Conservation (phyloP, 257 asterid species). For the Nicotiana noctiflora region DNA sequence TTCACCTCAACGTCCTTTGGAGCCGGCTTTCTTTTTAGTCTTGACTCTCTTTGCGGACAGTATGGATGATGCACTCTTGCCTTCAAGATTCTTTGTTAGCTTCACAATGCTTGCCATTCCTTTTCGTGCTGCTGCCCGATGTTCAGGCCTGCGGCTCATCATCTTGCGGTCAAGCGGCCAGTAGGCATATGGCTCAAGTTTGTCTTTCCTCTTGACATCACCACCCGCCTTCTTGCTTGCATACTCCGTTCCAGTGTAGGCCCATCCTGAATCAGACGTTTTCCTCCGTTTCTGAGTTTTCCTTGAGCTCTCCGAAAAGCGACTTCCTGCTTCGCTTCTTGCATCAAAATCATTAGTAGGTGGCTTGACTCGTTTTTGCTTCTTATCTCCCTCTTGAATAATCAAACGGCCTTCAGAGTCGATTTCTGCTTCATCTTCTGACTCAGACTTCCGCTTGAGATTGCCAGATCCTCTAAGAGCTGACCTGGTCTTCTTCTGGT, state of each 20-base stretch:
- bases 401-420: constrained; percentile 81
- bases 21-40: constrained; percentile 30
- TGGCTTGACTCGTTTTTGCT: constrained; percentile 31
- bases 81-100: constrained; percentile 76
- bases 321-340: constrained; percentile 50
- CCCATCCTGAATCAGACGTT: constrained; percentile 75
- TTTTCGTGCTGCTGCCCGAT: constrained; percentile 72
- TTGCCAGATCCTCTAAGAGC: constrained; percentile 66
- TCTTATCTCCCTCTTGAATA: constrained; percentile 42
- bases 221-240: constrained; percentile 90
- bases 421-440: constrained; percentile 73
- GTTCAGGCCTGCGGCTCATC: constrained; percentile 92
- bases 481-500: constrained; percentile 62
- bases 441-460: constrained; percentile 40
- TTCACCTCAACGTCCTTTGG: constrained; percentile 9
- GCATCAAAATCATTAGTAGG: constrained; percentile 34
- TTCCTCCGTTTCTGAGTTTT: constrained; percentile 52
- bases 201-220: constrained; percentile 75
- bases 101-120: constrained; percentile 87
- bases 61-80: constrained; percentile 65
- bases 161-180: constrained; percentile 99
- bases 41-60: constrained; percentile 43
- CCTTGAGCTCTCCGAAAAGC: constrained; percentile 34
- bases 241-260: constrained; percentile 83
- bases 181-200: constrained; percentile 92